These are phyloP conservation scores for Syncephalastrum monosporum DNA, from an alignment of 371 early-diverging fungal genomes.

Conservation along the genomic window DNA sequence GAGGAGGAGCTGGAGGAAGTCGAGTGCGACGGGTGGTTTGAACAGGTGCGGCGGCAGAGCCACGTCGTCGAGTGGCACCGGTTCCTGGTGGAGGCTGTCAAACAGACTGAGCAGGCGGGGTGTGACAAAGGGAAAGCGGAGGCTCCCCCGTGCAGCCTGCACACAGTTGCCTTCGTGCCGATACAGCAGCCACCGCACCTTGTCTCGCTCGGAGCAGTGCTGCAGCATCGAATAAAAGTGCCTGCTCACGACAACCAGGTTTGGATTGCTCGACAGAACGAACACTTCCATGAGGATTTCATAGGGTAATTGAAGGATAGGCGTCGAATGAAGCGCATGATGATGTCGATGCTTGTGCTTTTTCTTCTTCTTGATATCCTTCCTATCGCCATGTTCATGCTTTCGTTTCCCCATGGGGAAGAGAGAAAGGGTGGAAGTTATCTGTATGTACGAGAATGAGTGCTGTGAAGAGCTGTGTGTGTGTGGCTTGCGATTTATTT, in stretches of 20 bases:
- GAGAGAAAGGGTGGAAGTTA: too few relatives aligned
- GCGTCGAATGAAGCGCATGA: not conserved
- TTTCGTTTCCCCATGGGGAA: too few relatives aligned
- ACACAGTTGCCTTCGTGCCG: conserved; percentile 17
- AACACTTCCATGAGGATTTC: conserved; percentile 43
- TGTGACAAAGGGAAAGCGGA: conserved; percentile 36
- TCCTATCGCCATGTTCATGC: too few relatives aligned
- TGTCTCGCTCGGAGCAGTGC: conserved; percentile 22
- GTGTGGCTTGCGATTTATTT: conserved; percentile 1
- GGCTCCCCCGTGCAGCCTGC: conserved; percentile 24
- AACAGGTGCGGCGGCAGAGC: conserved; percentile 40
- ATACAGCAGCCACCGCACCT: conserved; percentile 33
- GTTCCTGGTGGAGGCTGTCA: conserved; percentile 18
- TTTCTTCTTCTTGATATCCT: too few relatives aligned
- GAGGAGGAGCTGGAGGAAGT: too few relatives aligned
- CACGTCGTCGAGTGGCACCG: conserved; percentile 19
- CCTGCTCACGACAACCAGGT: conserved; percentile 27
- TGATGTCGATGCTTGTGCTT: too few relatives aligned
- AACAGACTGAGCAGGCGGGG: conserved; percentile 19
- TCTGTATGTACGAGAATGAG: too few relatives aligned
- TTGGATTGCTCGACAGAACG: conserved; percentile 33
- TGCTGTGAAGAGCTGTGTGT: not conserved
- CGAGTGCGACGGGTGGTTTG: conserved; percentile 9
- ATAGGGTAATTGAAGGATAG: conserved; percentile 24
- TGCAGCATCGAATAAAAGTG: conserved; percentile 25